phyloP scores from a whole-genome alignment of 148 eudicot species.

The Hydrangea macrophylla region DNA sequence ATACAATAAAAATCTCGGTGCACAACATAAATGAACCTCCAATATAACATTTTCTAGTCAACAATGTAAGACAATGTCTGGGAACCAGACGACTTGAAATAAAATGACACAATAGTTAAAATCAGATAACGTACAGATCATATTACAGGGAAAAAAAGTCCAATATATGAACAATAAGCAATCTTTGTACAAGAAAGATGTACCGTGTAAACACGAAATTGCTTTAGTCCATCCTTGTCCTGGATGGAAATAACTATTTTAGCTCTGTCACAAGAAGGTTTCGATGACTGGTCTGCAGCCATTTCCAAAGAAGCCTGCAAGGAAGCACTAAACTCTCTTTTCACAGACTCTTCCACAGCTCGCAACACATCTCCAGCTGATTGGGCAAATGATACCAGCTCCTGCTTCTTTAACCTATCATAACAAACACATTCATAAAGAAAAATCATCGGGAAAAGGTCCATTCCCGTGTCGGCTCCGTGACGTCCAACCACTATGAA shows the following conservation, averaged over 20 bases:
- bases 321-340: constrained; percentile 26
- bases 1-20: background rate
- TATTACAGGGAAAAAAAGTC: background rate
- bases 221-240: constrained; percentile 61
- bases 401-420: constrained; percentile 63
- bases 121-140: background rate
- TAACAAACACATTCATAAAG: background rate
- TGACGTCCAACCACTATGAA: too few relatives aligned
- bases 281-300: constrained; percentile 27
- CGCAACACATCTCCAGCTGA: constrained; percentile 50
- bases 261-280: constrained; percentile 45
- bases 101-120: background rate
- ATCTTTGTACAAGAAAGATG: background rate
- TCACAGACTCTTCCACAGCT: constrained; percentile 52
- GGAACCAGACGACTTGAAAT: too few relatives aligned
- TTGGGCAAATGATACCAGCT: constrained; percentile 54
- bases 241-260: constrained; percentile 70
- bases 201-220: constrained; percentile 61
- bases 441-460: background rate
- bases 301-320: constrained; percentile 23
- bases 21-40: background rate
- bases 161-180: background rate
- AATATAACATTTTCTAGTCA: background rate
- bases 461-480: too few relatives aligned
- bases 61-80: background rate